Evolutionary conservation across 148 eudicot species (phyloP), one percentile per base, ranked within the genome.

Genomic region (Mesembryanthemum crystallinum): DNA sequence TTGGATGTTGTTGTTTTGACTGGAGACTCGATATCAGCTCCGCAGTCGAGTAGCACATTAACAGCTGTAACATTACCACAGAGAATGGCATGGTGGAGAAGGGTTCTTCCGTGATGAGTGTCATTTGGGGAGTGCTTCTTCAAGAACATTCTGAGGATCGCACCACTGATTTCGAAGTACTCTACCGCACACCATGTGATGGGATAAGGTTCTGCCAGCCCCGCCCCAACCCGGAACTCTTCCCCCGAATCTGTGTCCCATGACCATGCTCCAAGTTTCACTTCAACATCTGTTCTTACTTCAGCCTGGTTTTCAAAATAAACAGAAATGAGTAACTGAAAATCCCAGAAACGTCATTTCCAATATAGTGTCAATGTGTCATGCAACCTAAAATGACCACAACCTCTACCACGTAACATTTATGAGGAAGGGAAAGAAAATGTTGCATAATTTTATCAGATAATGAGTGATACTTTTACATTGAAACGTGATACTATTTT

Each of bases 201-300:
- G 32, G 92, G 76, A 78, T 92, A 94, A 43, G 97, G 89, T 67
- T 94, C 98, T 4, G 95, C 97, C 65, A 94, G 76, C 30, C 97
- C 98, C 35, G 98, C 97, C 32, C 98, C 97, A 43, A 94, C 98
- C 70, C 93, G 82, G 30, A 89, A 84, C 81, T 94, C 98, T 85
- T 94, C 98, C 0, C 91, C 98, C 1, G 97, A 73, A 47, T 82
- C 86, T 30, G 77, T 74, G 77, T 92, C 98, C 98, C 98, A 94
- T 75, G 96, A 90, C 98, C 98, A 94, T 73, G 98, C 96, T 79
- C 97, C 98, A 21, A 94, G 85, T 77, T 79, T 89, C 58, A 89
- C 94, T 78, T 80, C 78, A 45, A 77, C 72, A 69, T 90, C 87
- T 30, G 85, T 82, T 82, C 69, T 85, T 65, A 80, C 88, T 79